Evolutionary conservation across 2,329 filamentous ascomycete species (phyloP).

Genomic region (Seiridium unicorne): DNA sequence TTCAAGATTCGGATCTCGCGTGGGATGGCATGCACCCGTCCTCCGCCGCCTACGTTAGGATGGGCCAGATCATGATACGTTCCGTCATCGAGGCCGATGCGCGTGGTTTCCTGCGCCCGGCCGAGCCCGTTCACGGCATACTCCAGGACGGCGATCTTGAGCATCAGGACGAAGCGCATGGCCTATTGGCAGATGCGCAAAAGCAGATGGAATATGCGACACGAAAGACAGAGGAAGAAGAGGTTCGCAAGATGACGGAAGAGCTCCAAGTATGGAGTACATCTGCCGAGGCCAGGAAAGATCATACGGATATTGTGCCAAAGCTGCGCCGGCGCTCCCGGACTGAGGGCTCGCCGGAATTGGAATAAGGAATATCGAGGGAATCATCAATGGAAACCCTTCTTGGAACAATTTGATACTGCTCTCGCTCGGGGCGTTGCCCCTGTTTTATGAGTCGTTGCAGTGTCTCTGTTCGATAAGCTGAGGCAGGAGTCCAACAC

Average conservation of each 20-base stretch:
- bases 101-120: conserved; percentile 13
- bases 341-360: background rate
- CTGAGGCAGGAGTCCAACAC: no score
- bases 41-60: conserved; percentile 18
- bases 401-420: no score
- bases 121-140: conserved; percentile 15
- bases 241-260: conserved; percentile 6
- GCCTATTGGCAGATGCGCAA: conserved; percentile 2
- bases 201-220: background rate
- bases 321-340: background rate
- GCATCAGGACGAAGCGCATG: conserved; percentile 9
- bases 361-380: background rate
- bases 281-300: background rate
- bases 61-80: conserved; percentile 15
- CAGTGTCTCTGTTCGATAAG: no score
- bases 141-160: conserved; percentile 15
- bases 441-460: background rate
- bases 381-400: background rate
- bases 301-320: background rate
- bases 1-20: conserved; percentile 17
- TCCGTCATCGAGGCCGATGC: conserved; percentile 15
- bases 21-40: conserved; percentile 22
- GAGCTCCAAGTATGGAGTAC: conserved; percentile 5
- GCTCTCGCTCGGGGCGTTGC: background rate
- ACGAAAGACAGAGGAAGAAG: conserved; percentile 6